These are phyloP conservation scores for Pichia kluyveri DNA, from an alignment of 805 yeast species.

Conservation along the genomic window DNA sequence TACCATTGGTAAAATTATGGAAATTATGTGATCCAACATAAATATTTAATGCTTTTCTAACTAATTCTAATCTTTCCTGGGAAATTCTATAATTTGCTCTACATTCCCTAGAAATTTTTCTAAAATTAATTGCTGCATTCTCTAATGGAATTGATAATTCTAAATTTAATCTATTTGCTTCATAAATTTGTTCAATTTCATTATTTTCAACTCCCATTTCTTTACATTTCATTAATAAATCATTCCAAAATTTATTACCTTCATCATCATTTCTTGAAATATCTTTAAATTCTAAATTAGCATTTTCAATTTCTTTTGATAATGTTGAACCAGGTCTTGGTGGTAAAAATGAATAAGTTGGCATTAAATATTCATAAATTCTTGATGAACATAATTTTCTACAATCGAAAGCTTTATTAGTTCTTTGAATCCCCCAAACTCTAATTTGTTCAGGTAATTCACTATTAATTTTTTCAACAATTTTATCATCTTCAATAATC, in stretches of 20 bases:
- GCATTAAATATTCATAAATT: conserved; percentile 86
- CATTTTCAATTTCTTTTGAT: conserved; percentile 47
- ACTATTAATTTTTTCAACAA: conserved; percentile 64
- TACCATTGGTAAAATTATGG: conserved; percentile 33
- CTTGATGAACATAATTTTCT: conserved; percentile 94
- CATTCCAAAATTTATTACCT: conserved; percentile 66
- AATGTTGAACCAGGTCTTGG: conserved; percentile 75
- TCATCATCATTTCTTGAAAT: conserved; percentile 55
- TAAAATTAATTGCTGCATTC: conserved; percentile 36
- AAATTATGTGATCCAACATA: conserved; percentile 89
- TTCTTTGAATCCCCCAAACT: conserved; percentile 87
- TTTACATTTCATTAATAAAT: conserved; percentile 30
- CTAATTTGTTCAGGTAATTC: conserved; percentile 78
- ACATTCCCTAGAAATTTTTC: conserved; percentile 53
- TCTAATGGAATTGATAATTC: conserved; percentile 28
- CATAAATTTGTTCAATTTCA: conserved; percentile 28
- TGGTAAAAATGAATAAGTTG: conserved; percentile 82
- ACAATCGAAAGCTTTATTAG: conserved; percentile 88
- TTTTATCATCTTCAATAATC: conserved; percentile 73
- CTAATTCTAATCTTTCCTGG: conserved; percentile 46
- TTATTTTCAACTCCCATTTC: conserved; percentile 32
- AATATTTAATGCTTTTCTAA: conserved; percentile 60
- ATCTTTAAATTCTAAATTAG: conserved; percentile 48
- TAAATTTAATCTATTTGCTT: conserved; percentile 28
- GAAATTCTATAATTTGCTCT: conserved; percentile 66